These are phyloP conservation scores for Ramaria sp. DNA, from an alignment of 768 basidiomycete species.

Conservation along the genomic window DNA sequence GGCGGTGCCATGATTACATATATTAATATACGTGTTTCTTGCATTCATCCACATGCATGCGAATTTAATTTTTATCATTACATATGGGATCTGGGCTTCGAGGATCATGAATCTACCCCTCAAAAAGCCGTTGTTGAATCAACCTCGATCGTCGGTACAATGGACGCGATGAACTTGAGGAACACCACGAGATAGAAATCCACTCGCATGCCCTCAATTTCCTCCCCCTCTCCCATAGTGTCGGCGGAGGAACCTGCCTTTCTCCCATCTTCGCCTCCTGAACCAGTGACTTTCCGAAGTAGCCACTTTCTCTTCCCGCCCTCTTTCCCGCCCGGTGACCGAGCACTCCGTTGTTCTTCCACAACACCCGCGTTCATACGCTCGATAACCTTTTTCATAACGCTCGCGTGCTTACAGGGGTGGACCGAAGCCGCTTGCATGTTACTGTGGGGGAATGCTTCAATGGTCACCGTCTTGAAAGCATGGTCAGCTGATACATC, in stretches of 20 bases:
- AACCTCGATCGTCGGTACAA: constrained; percentile 98
- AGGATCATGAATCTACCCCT: neutral
- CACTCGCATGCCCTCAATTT: constrained; percentile 85
- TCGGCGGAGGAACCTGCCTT: constrained; percentile 17
- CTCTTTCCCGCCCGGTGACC: constrained; percentile 30
- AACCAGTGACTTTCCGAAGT: constrained; percentile 65
- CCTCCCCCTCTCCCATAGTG: constrained; percentile 47
- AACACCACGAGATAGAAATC: constrained; percentile 98
- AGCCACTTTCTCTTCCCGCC: constrained; percentile 62
- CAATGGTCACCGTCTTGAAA: constrained; percentile 97
- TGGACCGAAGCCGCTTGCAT: constrained; percentile 90
- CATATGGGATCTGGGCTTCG: neutral
- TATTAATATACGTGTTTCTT: neutral
- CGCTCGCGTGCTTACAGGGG: constrained; percentile 96
- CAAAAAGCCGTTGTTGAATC: constrained; percentile 65
- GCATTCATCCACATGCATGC: neutral
- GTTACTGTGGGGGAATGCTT: constrained; percentile 92
- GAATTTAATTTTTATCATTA: neutral
- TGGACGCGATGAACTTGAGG: constrained; percentile 97
- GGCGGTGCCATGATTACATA: neutral
- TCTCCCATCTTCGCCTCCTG: constrained; percentile 43
- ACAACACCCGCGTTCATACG: constrained; percentile 88
- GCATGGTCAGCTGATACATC: constrained; percentile 97
- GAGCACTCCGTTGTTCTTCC: constrained; percentile 58
- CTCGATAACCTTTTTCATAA: constrained; percentile 99